These are phyloP conservation scores for Colletotrichum filicis DNA, from an alignment of 2,329 filamentous ascomycete species.

Conservation along the genomic window DNA sequence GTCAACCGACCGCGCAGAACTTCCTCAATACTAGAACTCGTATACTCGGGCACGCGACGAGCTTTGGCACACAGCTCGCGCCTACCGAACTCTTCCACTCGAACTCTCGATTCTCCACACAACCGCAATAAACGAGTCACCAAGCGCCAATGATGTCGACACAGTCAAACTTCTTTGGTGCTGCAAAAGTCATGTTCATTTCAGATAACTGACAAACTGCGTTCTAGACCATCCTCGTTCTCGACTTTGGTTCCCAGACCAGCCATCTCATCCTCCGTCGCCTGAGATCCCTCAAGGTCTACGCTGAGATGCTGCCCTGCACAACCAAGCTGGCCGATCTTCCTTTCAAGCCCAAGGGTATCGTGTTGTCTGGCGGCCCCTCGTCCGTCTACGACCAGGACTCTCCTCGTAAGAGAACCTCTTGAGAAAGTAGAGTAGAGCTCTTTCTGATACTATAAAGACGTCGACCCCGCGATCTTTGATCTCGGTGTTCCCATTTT, in stretches of 20 bases:
- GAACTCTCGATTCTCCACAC: neutral
- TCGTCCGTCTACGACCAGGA: constrained; percentile 83
- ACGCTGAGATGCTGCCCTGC: constrained; percentile 89
- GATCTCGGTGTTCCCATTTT: constrained; percentile 74
- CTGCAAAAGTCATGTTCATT: too few relatives aligned
- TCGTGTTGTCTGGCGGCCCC: constrained; percentile 70
- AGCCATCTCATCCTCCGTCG: constrained; percentile 81
- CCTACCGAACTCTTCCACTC: neutral
- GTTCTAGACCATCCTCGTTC: constrained; percentile 72
- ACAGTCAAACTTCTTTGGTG: neutral
- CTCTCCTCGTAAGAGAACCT: constrained; percentile 61
- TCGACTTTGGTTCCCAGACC: constrained; percentile 79
- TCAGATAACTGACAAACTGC: neutral
- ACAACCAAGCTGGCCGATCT: constrained; percentile 84
- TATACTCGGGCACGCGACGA: neutral
- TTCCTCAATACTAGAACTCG: neutral
- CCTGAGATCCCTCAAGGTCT: constrained; percentile 82
- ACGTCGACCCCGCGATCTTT: constrained; percentile 85
- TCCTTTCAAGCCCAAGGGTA: constrained; percentile 82
- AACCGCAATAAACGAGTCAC: neutral
- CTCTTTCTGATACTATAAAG: constrained; percentile 38
- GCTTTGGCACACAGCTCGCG: too few relatives aligned
- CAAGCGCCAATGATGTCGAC: constrained; percentile 43
- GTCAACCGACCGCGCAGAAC: too few relatives aligned
- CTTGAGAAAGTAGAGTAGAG: neutral